phyloP scores from a whole-genome alignment of 345 rosid species.

The Garcia nutans region DNA sequence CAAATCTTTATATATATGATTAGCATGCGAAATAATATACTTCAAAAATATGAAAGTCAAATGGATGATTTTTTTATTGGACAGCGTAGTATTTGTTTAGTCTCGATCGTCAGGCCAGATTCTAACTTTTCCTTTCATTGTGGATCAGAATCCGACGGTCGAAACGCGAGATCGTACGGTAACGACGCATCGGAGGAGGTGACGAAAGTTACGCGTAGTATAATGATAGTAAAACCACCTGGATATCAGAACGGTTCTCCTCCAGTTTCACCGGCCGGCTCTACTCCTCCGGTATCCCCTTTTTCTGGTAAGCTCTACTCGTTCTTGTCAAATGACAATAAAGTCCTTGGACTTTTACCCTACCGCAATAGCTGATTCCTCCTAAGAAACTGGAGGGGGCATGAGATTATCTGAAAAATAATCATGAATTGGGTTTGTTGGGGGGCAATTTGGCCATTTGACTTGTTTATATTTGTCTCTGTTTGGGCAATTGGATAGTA shows the following conservation, averaged over 20 bases:
- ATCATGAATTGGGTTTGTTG: not conserved
- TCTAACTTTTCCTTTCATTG: not conserved
- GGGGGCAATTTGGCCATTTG: slow-evolving; percentile 42
- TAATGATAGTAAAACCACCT: slow-evolving; percentile 86
- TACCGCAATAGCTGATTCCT: slow-evolving; percentile 5
- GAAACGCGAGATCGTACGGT: slow-evolving; percentile 48
- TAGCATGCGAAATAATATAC: not conserved
- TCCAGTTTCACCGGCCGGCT: slow-evolving; percentile 83
- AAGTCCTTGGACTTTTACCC: not conserved
- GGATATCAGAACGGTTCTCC: slow-evolving; percentile 76
- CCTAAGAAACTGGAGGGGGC: slow-evolving; percentile 16
- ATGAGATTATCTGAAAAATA: not conserved
- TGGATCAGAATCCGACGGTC: slow-evolving; percentile 55
- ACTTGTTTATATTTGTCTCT: not conserved
- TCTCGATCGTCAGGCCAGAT: not conserved
- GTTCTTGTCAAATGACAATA: not conserved
- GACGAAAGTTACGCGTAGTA: slow-evolving; percentile 71
- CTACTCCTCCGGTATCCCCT: slow-evolving; percentile 80
- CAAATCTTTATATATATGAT: not conserved
- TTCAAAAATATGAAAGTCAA: not conserved
- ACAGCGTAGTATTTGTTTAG: not conserved
- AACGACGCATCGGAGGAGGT: slow-evolving; percentile 46
- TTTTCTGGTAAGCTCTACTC: slow-evolving; percentile 67
- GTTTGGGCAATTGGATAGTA: slow-evolving; percentile 2
- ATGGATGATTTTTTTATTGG: not conserved